Evolutionary conservation across 148 eudicot genomes (phyloP), one percentile per base, ranked within the genome.

Genomic region (Dianthus caryophyllus): DNA sequence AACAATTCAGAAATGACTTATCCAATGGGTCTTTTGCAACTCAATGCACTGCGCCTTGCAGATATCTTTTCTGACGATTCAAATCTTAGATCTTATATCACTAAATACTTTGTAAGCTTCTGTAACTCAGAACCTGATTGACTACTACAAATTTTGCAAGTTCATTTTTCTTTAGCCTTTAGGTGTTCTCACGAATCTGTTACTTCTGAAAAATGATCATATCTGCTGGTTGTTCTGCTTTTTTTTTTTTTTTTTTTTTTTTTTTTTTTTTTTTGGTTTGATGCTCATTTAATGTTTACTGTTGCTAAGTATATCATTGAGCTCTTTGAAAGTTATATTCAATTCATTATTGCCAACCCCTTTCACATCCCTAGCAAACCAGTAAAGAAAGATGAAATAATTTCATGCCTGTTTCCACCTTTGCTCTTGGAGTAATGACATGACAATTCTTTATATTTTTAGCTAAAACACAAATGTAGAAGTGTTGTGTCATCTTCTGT

Each of bases 11-110:
- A 79, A 29, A 80, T 75, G 74, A 72, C 69, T 53, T 78, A 80
- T 56, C 96, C 90, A 17, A 88, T 65, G 64, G 99, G 97, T 44
- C 87, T 84, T 65, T 71, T 95, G 82, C 94, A 88, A 70, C 88
- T 95, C 65, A 95, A 88, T 80, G 87, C 94, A 57, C 80, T 95
- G 81, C 99, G 99, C 62, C 72, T 90, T 69, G 78, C 86, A 41
- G 99, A 95, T 70, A 82, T 95, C 65, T 85, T 95, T 78, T 95
- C 99, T 57, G 99, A 95, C 81, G 99, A 95, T 81, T 90, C 99
- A 62, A 95, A 95, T 80, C 87, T 95, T 66, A 86, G 97, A 66
- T 80, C 96, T 55, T 90, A 71, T 67, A 73, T 95, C 63, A 90
- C 86, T 27, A 60, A 18, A 62, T 69, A 88, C 77, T 88, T 90